Conservation (phyloP, 192 early-diverging fungal species). For the Coemansia asiatica region DNA sequence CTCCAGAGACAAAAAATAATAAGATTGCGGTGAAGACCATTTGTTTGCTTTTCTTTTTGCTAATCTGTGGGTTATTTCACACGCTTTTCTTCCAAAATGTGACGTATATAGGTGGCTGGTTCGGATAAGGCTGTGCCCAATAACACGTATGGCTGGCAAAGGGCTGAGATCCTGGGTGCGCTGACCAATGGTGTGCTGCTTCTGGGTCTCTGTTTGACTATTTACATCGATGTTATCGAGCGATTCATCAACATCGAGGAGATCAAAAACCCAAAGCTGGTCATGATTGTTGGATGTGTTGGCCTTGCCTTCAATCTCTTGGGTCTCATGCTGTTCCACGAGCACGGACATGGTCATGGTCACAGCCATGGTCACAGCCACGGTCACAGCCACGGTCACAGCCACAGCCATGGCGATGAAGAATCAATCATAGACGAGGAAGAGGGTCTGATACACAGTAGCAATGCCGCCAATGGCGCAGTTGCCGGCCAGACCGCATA, state of each 20-base stretch:
- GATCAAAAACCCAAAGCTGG: conserved; percentile 69
- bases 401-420: conserved; percentile 39
- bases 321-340: conserved; percentile 81
- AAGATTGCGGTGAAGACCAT: too few species aligned
- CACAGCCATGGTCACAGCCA: conserved; percentile 56
- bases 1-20: too few species aligned
- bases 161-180: conserved; percentile 92
- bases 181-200: conserved; percentile 88
- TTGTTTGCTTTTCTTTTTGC: background rate
- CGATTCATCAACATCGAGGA: conserved; percentile 71
- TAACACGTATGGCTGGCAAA: conserved; percentile 86
- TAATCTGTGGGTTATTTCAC: background rate
- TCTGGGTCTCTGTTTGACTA: conserved; percentile 87
- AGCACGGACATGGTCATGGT: conserved; percentile 62
- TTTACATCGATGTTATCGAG: conserved; percentile 83
- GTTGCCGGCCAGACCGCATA: conserved; percentile 14
- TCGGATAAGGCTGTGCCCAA: conserved; percentile 60
- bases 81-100: conserved; percentile 22
- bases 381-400: conserved; percentile 38
- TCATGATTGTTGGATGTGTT: conserved; percentile 75
- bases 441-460: conserved; percentile 25
- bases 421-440: conserved; percentile 36
- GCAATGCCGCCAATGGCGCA: background rate
- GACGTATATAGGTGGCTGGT: conserved; percentile 57
- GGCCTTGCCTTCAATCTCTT: conserved; percentile 79